Percentiles rank a stretch among this genome's conserved stretches.
Evolutionary conservation across 2,329 filamentous ascomycete genomes (phyloP).

Genomic region (Apiospora saccharicola): DNA sequence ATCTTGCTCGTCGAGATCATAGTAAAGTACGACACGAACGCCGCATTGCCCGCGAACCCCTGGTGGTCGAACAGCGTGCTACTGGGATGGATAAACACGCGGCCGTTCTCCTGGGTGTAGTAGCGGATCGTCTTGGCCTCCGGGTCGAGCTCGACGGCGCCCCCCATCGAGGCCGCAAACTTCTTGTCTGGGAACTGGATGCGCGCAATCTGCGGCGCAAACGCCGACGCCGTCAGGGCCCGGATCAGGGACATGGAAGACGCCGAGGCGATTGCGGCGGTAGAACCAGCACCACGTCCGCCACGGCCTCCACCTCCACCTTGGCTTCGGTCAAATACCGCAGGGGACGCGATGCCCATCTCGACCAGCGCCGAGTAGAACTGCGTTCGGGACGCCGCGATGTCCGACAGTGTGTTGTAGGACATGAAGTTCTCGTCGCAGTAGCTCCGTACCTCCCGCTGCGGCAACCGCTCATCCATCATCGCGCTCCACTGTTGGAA

Average conservation of each 20-base stretch:
- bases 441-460: slow-evolving; percentile 74
- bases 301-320: not conserved
- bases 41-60: slow-evolving; percentile 75
- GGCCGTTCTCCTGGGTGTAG: slow-evolving; percentile 83
- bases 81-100: slow-evolving; percentile 92
- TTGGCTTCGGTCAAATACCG: not conserved
- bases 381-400: slow-evolving; percentile 84
- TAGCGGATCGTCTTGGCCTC: slow-evolving; percentile 93
- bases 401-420: slow-evolving; percentile 84
- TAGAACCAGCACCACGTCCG: not conserved
- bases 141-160: slow-evolving; percentile 90
- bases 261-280: not conserved
- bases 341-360: slow-evolving; percentile 73
- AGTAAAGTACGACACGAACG: slow-evolving; percentile 88
- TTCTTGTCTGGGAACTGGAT: slow-evolving; percentile 97
- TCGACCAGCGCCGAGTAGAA: slow-evolving; percentile 87
- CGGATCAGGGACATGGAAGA: slow-evolving; percentile 63
- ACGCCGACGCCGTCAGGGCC: slow-evolving; percentile 75
- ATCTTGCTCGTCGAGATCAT: slow-evolving; percentile 93
- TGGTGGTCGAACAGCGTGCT: slow-evolving; percentile 87
- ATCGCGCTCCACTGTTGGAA: slow-evolving; percentile 84
- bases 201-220: slow-evolving; percentile 85
- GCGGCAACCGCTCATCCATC: slow-evolving; percentile 62
- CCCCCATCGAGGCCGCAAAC: slow-evolving; percentile 85
- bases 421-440: slow-evolving; percentile 88